Conservation (phyloP, 495 filamentous ascomycete species). For the Penicillium lagena region DNA sequence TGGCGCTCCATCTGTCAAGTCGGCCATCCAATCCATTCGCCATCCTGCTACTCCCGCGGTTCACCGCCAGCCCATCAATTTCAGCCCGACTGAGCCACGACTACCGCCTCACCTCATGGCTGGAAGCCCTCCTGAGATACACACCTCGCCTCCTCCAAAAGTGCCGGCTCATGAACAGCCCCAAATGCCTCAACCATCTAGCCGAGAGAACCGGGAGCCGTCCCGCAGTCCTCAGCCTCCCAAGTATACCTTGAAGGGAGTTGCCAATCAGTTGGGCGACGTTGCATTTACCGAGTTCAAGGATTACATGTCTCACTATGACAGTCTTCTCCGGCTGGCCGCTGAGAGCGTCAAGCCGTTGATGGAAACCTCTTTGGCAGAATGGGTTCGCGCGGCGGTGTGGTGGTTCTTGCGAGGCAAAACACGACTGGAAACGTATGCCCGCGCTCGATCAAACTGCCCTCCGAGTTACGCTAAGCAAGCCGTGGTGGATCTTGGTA, state of each 20-base stretch:
- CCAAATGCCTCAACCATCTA: conserved; percentile 11
- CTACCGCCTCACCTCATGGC: conserved; percentile 16
- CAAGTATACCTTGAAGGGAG: conserved; percentile 31
- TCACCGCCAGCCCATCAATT: conserved; percentile 5
- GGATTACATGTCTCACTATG: conserved; percentile 56
- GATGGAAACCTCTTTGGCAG: conserved; percentile 48
- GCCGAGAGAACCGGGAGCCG: conserved; percentile 12
- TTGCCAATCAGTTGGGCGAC: conserved; percentile 46
- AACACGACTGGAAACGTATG: conserved; percentile 60
- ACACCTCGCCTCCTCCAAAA: conserved; percentile 10
- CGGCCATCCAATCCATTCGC: conserved; percentile 19
- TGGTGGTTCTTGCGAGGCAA: conserved; percentile 90
- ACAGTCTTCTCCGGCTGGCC: conserved; percentile 61
- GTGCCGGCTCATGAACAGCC: background rate
- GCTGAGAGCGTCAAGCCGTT: conserved; percentile 63
- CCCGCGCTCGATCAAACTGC: conserved; percentile 49
- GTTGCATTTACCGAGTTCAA: conserved; percentile 64
- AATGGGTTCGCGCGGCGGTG: conserved; percentile 62
- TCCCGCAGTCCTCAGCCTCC: conserved; percentile 27
- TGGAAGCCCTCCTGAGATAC: conserved; percentile 10
- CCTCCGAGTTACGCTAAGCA: conserved; percentile 41
- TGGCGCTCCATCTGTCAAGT: conserved; percentile 19
- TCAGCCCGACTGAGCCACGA: conserved; percentile 19
- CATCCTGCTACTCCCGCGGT: conserved; percentile 12
- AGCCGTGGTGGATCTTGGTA: conserved; percentile 73